These are phyloP conservation scores for Dacryopinax primogenitus DNA, from an alignment of 768 basidiomycete genomes.

Conservation along the genomic window DNA sequence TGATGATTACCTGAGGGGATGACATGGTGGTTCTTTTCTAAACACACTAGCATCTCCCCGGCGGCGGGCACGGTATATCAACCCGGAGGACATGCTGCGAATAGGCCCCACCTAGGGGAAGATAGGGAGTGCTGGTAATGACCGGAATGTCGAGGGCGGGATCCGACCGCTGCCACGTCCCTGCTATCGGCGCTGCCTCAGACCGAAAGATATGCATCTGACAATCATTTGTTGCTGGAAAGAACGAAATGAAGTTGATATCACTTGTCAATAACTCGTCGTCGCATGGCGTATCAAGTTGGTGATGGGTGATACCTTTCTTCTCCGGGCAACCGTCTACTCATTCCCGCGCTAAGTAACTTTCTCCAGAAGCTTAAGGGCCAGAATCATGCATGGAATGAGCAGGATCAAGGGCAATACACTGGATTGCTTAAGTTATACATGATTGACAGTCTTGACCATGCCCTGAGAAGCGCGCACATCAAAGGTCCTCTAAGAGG, in stretches of 20 bases:
- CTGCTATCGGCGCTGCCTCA: no score
- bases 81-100: neutral
- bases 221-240: no score
- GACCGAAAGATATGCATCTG: neutral
- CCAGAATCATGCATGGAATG: no score
- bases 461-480: neutral
- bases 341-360: no score
- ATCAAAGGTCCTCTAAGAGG: neutral
- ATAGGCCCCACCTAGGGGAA: neutral
- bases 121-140: neutral
- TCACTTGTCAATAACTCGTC: no score
- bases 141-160: neutral
- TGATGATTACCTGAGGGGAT: neutral
- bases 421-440: neutral
- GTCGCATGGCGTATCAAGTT: no score
- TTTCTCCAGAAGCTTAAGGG: no score
- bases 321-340: no score
- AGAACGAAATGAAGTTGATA: no score
- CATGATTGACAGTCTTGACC: neutral
- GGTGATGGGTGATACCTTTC: no score
- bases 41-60: neutral
- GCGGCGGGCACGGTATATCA: no score
- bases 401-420: neutral
- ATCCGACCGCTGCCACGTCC: constrained; percentile 3
- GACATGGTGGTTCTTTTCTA: neutral